Conservation (phyloP, 805 yeast species). For the Ogataea nitratoaversa region DNA sequence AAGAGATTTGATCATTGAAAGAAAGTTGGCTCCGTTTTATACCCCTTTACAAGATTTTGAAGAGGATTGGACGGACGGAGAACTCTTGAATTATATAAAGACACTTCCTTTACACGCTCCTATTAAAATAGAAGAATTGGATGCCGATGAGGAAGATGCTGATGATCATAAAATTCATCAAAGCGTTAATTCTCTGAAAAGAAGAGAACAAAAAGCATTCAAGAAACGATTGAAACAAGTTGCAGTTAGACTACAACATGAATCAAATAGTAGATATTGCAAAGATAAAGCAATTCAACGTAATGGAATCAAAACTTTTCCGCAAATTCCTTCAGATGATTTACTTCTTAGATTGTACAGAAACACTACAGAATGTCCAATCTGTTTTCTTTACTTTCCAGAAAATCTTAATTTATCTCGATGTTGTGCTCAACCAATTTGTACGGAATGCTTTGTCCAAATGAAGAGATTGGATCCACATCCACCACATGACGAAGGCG, state of each 20-base stretch:
- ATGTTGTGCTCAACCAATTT: constrained; percentile 90
- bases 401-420: constrained; percentile 70
- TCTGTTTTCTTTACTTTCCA: constrained; percentile 87
- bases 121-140: constrained; percentile 39
- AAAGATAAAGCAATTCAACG: constrained; percentile 27
- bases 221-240: constrained; percentile 38
- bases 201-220: constrained; percentile 46
- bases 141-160: constrained; percentile 57
- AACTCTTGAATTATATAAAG: constrained; percentile 49
- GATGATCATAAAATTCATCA: constrained; percentile 56
- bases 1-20: constrained; percentile 58
- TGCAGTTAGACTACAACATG: constrained; percentile 33
- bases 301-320: constrained; percentile 25
- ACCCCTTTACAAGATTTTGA: constrained; percentile 84
- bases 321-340: constrained; percentile 37
- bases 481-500: constrained; percentile 72
- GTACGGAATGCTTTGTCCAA: constrained; percentile 96
- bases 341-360: constrained; percentile 60
- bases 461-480: constrained; percentile 90
- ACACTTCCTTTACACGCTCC: constrained; percentile 56
- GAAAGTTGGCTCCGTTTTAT: constrained; percentile 84
- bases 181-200: constrained; percentile 40
- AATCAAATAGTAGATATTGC: constrained; percentile 30
- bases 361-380: constrained; percentile 82
- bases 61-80: constrained; percentile 64